Conservation (phyloP, 768 basidiomycete genomes). For the Termitomyces sp. region DNA sequence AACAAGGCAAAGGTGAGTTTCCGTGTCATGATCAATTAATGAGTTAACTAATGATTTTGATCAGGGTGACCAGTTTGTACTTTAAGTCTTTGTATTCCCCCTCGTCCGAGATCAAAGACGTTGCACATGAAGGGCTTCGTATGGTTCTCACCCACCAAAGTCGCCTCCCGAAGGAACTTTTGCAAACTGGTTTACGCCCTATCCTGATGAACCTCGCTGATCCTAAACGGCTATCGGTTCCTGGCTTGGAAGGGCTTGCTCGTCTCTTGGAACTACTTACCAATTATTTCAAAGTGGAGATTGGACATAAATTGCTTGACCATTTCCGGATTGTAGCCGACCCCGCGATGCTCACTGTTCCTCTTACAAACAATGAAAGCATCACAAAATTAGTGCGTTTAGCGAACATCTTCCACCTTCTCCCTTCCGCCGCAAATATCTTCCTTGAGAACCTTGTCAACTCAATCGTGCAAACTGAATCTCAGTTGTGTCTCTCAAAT, state of each 20-base stretch:
- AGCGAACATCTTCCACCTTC: conserved; percentile 94
- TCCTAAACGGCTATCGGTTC: conserved; percentile 87
- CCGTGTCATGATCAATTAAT: not conserved
- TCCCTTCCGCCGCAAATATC: conserved; percentile 89
- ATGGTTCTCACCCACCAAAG: conserved; percentile 87
- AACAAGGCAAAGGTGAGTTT: conserved; percentile 74
- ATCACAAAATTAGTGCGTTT: conserved; percentile 92
- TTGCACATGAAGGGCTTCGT: conserved; percentile 88
- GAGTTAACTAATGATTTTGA: not conserved
- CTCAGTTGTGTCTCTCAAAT: conserved; percentile 84
- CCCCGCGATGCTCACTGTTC: conserved; percentile 76
- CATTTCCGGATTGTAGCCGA: conserved; percentile 94
- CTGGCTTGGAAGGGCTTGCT: conserved; percentile 90
- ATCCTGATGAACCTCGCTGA: conserved; percentile 98
- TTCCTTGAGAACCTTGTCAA: conserved; percentile 88
- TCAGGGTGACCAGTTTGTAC: conserved; percentile 89
- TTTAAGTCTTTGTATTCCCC: conserved; percentile 98
- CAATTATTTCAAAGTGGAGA: conserved; percentile 99
- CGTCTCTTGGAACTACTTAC: conserved; percentile 90
- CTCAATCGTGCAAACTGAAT: conserved; percentile 87
- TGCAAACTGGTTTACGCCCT: conserved; percentile 93
- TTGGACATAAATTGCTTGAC: conserved; percentile 93
- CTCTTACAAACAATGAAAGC: conserved; percentile 82
- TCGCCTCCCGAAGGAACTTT: conserved; percentile 88
- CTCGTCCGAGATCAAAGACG: conserved; percentile 87